Conservation (phyloP, 164 flowering plant species). For the Annona cherimola region DNA sequence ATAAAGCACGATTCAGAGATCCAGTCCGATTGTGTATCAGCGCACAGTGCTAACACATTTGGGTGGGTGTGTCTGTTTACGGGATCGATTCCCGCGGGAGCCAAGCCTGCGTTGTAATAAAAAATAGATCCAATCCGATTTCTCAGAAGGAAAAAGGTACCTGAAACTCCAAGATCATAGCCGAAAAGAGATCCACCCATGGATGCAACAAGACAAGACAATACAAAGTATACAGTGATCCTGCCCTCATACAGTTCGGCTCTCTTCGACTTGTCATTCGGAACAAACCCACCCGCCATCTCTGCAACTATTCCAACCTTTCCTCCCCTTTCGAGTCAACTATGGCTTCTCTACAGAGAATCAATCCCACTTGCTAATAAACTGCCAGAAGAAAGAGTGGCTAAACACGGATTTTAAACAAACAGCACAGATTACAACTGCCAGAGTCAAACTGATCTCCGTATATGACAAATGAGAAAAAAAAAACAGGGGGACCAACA, state of each 20-base stretch:
- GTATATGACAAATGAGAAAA: neutral
- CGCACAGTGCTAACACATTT: too few relatives aligned
- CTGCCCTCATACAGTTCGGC: slow-evolving; percentile 67
- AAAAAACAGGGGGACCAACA: too few relatives aligned
- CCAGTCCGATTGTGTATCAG: too few relatives aligned
- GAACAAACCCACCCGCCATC: slow-evolving; percentile 76
- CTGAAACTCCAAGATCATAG: slow-evolving; percentile 95
- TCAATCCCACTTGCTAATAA: neutral
- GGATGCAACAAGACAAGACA: slow-evolving; percentile 71
- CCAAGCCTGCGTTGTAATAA: neutral
- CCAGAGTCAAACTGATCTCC: neutral
- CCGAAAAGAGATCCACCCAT: slow-evolving; percentile 93
- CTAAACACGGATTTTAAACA: neutral
- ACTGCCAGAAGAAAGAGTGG: neutral
- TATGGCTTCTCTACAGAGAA: neutral
- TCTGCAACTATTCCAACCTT: slow-evolving; percentile 1
- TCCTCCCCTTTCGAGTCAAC: neutral
- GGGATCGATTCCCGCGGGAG: neutral
- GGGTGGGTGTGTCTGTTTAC: too few relatives aligned
- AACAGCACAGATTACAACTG: neutral
- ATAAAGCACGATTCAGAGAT: too few relatives aligned
- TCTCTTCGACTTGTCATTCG: slow-evolving; percentile 33
- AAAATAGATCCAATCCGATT: too few relatives aligned
- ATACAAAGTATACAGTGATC: slow-evolving; percentile 59
- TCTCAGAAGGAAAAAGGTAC: slow-evolving; percentile 22